Evolutionary conservation across 495 filamentous ascomycete species (phyloP).

Genomic region (Beverwykella pulmonaria): DNA sequence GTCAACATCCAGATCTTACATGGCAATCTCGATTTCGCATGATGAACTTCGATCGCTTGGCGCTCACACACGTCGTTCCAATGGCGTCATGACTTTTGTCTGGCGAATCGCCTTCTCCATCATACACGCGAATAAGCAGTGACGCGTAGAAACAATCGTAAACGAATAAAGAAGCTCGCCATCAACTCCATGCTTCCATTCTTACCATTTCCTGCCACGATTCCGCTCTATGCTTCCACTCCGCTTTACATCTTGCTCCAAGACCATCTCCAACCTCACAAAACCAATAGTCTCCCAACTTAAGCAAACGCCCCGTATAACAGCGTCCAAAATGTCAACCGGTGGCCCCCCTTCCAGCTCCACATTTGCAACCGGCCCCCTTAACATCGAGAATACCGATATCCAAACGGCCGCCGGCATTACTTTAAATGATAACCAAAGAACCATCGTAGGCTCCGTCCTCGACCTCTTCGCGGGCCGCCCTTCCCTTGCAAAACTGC

Average conservation of each 20-base stretch:
- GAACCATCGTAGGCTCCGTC: conserved; percentile 57
- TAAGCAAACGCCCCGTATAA: conserved; percentile 5
- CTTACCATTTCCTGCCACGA: not conserved
- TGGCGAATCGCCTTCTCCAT: conserved; percentile 8
- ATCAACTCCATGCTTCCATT: not conserved
- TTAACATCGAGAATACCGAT: conserved; percentile 53
- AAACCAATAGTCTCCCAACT: conserved; percentile 12
- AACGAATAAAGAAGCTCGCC: not conserved
- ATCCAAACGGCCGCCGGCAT: conserved; percentile 55
- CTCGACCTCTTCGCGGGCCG: conserved; percentile 63
- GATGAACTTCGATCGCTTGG: conserved; percentile 14
- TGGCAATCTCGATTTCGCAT: conserved; percentile 13
- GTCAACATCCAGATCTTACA: not conserved
- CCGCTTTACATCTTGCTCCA: conserved; percentile 5
- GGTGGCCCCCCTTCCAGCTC: no score
- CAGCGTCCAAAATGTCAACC: conserved; percentile 18
- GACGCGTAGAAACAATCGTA: conserved; percentile 2
- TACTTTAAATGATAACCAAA: conserved; percentile 50
- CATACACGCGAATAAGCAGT: not conserved
- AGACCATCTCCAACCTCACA: conserved; percentile 1
- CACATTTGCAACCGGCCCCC: not conserved
- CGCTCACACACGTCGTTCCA: not conserved
- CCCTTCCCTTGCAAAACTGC: conserved; percentile 58
- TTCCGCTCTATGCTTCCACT: conserved; percentile 2
- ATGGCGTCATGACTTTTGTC: conserved; percentile 31